Conservation (phyloP, 2,329 filamentous ascomycete species). For the Paraconiothyrium brasiliense region DNA sequence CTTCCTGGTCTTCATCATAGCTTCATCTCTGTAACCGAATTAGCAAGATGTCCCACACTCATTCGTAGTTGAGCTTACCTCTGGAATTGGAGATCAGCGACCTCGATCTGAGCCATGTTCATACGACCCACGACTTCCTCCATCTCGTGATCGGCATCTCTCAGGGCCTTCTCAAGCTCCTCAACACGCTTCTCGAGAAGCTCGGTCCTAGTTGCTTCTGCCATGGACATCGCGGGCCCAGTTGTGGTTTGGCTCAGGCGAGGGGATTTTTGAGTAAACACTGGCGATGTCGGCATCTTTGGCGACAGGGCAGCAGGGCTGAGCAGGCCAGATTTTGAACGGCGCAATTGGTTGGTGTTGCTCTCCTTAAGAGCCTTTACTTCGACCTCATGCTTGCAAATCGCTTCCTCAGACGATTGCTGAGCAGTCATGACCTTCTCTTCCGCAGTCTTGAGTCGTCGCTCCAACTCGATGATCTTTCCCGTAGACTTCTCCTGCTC, state of each 20-base stretch:
- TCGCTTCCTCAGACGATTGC: conserved; percentile 83
- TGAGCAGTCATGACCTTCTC: conserved; percentile 85
- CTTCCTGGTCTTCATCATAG: conserved; percentile 73
- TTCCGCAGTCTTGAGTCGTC: conserved; percentile 80
- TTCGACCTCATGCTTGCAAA: conserved; percentile 87
- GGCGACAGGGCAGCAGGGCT: conserved; percentile 62
- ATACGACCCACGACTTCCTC: conserved; percentile 83
- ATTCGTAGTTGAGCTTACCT: conserved; percentile 50
- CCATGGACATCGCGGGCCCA: conserved; percentile 66
- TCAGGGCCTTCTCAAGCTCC: conserved; percentile 84
- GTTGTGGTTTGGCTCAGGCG: conserved; percentile 69
- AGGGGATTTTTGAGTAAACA: conserved; percentile 68
- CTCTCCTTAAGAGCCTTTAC: conserved; percentile 78
- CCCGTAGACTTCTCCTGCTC: conserved; percentile 82
- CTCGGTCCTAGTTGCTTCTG: conserved; percentile 77
- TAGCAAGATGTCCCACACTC: conserved; percentile 28
- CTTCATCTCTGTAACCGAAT: conserved; percentile 67
- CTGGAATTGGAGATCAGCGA: conserved; percentile 78
- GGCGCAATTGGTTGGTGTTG: conserved; percentile 78
- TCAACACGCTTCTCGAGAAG: conserved; percentile 79
- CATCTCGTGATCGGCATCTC: conserved; percentile 82
- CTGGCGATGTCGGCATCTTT: conserved; percentile 69
- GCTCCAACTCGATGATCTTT: conserved; percentile 85
- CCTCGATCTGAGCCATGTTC: conserved; percentile 84
- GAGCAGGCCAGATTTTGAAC: conserved; percentile 67